Evolutionary conservation across 345 rosid species (phyloP), one percentile per base, ranked within the genome.

Genomic region (Raphanus sativus): DNA sequence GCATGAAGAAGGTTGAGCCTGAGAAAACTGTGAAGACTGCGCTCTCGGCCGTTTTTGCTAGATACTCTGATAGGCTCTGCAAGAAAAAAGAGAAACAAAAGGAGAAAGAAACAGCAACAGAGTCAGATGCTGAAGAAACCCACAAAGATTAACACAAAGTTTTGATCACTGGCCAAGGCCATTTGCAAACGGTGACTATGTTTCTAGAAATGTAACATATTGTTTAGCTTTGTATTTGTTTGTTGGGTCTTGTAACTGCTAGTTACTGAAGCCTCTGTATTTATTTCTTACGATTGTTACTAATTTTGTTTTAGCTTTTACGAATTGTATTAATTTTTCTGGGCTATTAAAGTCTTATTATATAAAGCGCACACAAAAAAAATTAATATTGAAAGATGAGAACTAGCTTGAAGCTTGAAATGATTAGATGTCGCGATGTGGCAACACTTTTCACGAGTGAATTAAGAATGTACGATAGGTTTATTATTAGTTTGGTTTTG

Each of bases 11-110:
- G 60, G 30, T 4, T 2, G 93, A 92, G 71, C 83, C 97, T 0
- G 89, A 89, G 77, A 21, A 76, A 67, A 84, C 88, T 0, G 86
- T 92, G 15, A 95, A 88, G 79, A 89, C 90, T 8, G 92, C 96
- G 0, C 87, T 90, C 11, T 85, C 97, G 5, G 84, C 89, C 69
- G 98, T 96, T 28, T 92, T 88, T 78, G 84, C 90, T 0, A 5
- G 89, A 55, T 90, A 88, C 77, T 87, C 88, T 4, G 81, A 80
- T 62, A 88, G 62, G 76, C 81, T 77, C 62, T 71, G 82, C 66
- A 87, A 78, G 79, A 80, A 79, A 2, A 73, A 73, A 38, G 70
- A 10, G 50, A 42, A 42, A 42, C 50, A 42, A 42, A 50, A 50
- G 56, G 58, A 63, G 52, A 62, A 67, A 69, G 71, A 29, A 13